These are phyloP conservation scores for Cucurbita argyrosperma DNA, from an alignment of 306 rosid genomes.

Conservation along the genomic window DNA sequence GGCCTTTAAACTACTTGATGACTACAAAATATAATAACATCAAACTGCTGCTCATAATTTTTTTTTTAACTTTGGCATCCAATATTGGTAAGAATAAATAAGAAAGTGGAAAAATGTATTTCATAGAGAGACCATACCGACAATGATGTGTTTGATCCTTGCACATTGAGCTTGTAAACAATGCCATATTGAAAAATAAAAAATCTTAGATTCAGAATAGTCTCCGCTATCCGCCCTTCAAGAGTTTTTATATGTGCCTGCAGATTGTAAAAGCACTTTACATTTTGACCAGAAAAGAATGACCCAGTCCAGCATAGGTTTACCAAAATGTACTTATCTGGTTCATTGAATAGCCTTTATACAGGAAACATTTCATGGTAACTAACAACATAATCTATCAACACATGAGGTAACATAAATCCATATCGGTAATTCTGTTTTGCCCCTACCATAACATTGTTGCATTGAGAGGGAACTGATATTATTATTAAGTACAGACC, in stretches of 20 bases:
- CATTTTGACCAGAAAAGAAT: not conserved
- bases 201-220: constrained; percentile 75
- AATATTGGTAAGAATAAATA: not conserved
- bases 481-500: not conserved
- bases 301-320: not conserved
- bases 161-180: constrained; percentile 62
- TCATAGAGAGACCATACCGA: constrained; percentile 35
- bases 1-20: not conserved
- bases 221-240: constrained; percentile 68
- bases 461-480: not conserved
- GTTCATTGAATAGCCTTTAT: not conserved
- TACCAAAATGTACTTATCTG: not conserved
- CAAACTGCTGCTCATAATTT: not conserved
- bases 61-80: not conserved
- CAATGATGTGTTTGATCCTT: constrained; percentile 53
- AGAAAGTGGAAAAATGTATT: not conserved
- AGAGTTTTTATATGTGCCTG: constrained; percentile 76
- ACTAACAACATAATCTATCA: not conserved
- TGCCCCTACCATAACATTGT: not conserved
- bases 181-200: constrained; percentile 90
- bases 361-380: not conserved
- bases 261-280: not conserved
- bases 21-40: not conserved
- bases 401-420: not conserved
- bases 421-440: not conserved